A percentile compares a stretch with the other conserved stretches of the same genome.
Conservation (phyloP, 371 early-diverging fungal species). For the Mucor plumbeus region DNA sequence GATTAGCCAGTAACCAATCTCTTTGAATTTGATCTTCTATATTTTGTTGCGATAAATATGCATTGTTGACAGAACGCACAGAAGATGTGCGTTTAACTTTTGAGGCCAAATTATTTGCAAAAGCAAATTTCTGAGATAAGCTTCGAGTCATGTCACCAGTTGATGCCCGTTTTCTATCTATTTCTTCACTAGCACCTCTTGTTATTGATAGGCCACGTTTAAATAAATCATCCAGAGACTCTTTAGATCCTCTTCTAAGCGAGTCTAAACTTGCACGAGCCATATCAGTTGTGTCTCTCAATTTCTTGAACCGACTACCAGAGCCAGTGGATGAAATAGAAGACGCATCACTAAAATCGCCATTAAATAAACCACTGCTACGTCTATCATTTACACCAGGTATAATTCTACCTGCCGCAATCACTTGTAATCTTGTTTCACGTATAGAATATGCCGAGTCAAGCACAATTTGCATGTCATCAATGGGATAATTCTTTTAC, state of each 20-base stretch:
- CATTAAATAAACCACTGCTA: slow-evolving; percentile 35
- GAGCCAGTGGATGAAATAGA: slow-evolving; percentile 48
- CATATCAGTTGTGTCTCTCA: slow-evolving; percentile 51
- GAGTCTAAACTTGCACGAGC: slow-evolving; percentile 51
- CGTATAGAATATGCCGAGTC: slow-evolving; percentile 47
- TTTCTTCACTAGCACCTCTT: slow-evolving; percentile 23
- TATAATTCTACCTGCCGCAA: slow-evolving; percentile 35
- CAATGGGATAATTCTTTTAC: slow-evolving; percentile 55
- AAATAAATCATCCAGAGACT: slow-evolving; percentile 51
- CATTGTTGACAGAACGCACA: slow-evolving; percentile 16
- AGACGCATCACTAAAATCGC: slow-evolving; percentile 48
- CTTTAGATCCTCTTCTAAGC: slow-evolving; percentile 45
- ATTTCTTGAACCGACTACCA: slow-evolving; percentile 39
- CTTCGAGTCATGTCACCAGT: slow-evolving; percentile 40
- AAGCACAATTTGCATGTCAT: slow-evolving; percentile 54
- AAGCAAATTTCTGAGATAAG: slow-evolving; percentile 40
- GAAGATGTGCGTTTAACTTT: slow-evolving; percentile 36
- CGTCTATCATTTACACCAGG: slow-evolving; percentile 47
- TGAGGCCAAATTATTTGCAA: slow-evolving; percentile 24
- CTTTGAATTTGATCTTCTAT: slow-evolving; percentile 30
- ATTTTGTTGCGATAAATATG: slow-evolving; percentile 7
- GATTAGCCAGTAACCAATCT: slow-evolving; percentile 37
- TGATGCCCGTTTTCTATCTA: slow-evolving; percentile 41
- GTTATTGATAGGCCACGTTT: slow-evolving; percentile 30
- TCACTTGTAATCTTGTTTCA: slow-evolving; percentile 41